Evolutionary conservation across 306 rosid genomes (phyloP).

Genomic region (Nissolia schottii): DNA sequence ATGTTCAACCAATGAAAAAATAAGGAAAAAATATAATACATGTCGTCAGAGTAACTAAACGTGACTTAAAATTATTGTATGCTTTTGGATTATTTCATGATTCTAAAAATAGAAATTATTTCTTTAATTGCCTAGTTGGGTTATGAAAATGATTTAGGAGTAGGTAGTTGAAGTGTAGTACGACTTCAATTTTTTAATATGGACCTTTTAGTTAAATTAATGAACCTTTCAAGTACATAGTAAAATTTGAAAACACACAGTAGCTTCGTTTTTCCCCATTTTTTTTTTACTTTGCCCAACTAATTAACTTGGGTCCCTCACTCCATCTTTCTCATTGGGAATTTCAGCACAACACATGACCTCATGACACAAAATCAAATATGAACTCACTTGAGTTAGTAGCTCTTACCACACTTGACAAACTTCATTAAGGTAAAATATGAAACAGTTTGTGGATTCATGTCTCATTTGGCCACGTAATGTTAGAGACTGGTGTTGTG

Average conservation of each 20-base stretch:
- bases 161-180: background rate
- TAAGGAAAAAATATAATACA: constrained; percentile 18
- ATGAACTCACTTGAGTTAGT: no score
- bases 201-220: background rate
- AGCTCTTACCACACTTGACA: no score
- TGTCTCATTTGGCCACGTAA: constrained; percentile 18
- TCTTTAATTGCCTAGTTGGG: background rate
- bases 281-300: no score
- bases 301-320: no score
- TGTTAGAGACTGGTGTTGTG: background rate
- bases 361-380: no score
- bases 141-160: no score
- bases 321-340: no score
- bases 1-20: constrained; percentile 24
- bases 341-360: no score
- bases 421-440: no score
- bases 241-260: background rate
- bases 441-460: no score
- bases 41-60: constrained; percentile 17
- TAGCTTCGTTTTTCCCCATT: no score
- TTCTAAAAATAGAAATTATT: constrained; percentile 19
- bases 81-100: background rate
- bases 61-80: background rate
- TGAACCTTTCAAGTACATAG: background rate
- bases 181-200: background rate